A percentile compares a stretch with the other conserved stretches of the same genome.
These are phyloP conservation scores for Malus sieversii DNA, from an alignment of 306 rosid species.

Conservation along the genomic window DNA sequence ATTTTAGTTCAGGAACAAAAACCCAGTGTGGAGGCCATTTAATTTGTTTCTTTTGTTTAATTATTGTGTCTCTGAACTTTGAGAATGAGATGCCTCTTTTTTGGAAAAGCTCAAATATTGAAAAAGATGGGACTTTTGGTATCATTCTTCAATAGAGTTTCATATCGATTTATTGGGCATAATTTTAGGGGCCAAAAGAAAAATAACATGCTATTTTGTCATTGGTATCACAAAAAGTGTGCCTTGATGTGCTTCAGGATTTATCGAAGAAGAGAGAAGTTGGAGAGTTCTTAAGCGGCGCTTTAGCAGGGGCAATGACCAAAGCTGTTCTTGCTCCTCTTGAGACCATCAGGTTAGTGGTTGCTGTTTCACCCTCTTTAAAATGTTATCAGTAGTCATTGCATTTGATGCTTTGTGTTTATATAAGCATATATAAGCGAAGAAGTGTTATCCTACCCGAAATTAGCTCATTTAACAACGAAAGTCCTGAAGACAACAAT, in stretches of 20 bases:
- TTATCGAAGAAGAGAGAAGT: slow-evolving; percentile 62
- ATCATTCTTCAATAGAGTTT: not conserved
- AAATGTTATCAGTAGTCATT: not conserved
- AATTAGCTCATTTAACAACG: not conserved
- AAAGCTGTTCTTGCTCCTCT: slow-evolving; percentile 98
- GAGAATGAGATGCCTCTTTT: not conserved
- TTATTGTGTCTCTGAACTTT: not conserved
- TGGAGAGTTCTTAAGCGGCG: slow-evolving; percentile 83
- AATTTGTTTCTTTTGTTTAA: not conserved
- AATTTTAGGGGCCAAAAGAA: not conserved
- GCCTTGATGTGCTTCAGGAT: slow-evolving; percentile 41
- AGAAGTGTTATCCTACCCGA: not conserved
- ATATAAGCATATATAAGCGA: not conserved
- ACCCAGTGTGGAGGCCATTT: not conserved
- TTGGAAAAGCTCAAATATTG: not conserved
- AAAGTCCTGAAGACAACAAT: not conserved
- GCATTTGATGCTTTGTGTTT: not conserved
- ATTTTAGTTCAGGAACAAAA: not conserved
- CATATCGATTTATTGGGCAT: not conserved
- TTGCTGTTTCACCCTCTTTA: not conserved
- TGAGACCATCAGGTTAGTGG: slow-evolving; percentile 78
- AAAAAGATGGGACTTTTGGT: not conserved
- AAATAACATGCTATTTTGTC: not conserved
- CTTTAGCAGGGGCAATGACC: slow-evolving; percentile 95
- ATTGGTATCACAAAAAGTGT: not conserved